Conservation (phyloP, 306 rosid genomes). For the Trichosanthes truncata region DNA sequence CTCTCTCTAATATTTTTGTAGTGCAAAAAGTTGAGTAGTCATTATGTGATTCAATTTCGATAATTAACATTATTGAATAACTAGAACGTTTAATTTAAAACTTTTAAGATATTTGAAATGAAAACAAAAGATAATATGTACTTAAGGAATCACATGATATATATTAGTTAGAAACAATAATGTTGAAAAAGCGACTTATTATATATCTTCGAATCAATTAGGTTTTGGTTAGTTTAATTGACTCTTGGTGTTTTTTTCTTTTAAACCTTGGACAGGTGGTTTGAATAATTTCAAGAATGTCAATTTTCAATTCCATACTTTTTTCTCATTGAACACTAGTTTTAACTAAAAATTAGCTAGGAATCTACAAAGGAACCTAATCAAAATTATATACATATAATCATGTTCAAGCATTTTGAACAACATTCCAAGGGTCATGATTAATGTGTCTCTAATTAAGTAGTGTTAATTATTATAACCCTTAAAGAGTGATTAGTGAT, state of each 20-base stretch:
- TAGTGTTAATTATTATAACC: not conserved
- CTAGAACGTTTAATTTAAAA: not conserved
- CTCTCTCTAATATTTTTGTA: not conserved
- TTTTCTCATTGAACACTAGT: not conserved
- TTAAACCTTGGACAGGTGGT: not conserved
- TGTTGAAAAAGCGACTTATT: too few species aligned
- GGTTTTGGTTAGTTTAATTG: too few species aligned
- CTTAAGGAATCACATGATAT: too few species aligned
- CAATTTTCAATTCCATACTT: not conserved
- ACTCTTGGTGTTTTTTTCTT: not conserved
- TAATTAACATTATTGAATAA: too few species aligned
- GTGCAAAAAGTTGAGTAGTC: too few species aligned
- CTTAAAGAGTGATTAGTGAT: constrained; percentile 6
- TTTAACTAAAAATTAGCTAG: not conserved
- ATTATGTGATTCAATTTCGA: too few species aligned
- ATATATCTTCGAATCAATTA: too few species aligned
- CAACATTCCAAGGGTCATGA: not conserved
- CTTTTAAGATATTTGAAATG: not conserved
- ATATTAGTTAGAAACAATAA: too few species aligned
- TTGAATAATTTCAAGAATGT: not conserved
- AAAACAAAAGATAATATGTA: not conserved
- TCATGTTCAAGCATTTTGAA: constrained; percentile 4
- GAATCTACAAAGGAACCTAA: not conserved
- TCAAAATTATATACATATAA: not conserved
- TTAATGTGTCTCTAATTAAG: not conserved